These are phyloP conservation scores for Ceratocystis smalleyi DNA, from an alignment of 2,329 filamentous ascomycete species.

Conservation along the genomic window DNA sequence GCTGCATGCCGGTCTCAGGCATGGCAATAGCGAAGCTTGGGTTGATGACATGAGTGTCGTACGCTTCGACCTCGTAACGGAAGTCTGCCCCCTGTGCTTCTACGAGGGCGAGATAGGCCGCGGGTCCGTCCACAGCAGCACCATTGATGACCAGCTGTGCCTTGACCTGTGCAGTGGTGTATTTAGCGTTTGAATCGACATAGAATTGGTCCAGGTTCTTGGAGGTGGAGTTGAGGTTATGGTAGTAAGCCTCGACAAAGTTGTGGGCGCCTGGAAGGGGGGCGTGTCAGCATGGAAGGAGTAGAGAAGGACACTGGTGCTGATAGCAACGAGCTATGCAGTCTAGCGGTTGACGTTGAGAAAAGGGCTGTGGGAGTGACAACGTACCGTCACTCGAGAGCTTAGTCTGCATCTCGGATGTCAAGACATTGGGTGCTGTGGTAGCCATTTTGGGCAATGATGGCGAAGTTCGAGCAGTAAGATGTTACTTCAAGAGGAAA, in stretches of 20 bases:
- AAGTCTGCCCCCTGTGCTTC: constrained; percentile 43
- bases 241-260: constrained; percentile 43
- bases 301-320: not conserved
- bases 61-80: constrained; percentile 57
- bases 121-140: constrained; percentile 44
- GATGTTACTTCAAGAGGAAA: too few species aligned
- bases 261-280: constrained; percentile 14
- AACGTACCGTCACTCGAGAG: constrained; percentile 16
- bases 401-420: constrained; percentile 17
- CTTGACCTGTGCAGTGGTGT: constrained; percentile 25
- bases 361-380: not conserved
- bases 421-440: constrained; percentile 13
- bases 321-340: too few species aligned
- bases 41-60: constrained; percentile 68
- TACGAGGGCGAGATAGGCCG: constrained; percentile 53
- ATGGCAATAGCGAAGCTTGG: constrained; percentile 44
- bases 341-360: too few species aligned
- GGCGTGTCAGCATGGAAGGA: not conserved
- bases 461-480: not conserved
- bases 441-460: constrained; percentile 6
- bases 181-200: constrained; percentile 27
- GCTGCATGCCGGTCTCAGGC: constrained; percentile 34
- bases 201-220: constrained; percentile 52
- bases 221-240: constrained; percentile 49
- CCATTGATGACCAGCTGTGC: constrained; percentile 72